Percentiles rank a stretch among this genome's conserved stretches.
Conservation (phyloP, 768 basidiomycete species). For the Amanita pseudoporphyria region DNA sequence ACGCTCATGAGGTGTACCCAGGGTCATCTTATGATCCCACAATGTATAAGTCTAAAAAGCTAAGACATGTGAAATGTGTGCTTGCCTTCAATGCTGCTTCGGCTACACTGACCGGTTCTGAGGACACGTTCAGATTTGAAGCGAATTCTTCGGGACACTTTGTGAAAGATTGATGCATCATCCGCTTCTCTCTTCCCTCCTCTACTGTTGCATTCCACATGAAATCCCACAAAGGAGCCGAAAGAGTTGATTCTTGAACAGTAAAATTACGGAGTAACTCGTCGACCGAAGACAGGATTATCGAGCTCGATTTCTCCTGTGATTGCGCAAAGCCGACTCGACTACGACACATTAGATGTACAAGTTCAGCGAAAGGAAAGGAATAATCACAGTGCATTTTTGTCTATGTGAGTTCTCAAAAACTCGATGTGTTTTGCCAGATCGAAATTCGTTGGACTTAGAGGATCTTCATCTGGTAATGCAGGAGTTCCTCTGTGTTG, state of each 20-base stretch:
- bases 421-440: slow-evolving; percentile 76
- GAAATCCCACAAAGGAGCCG: slow-evolving; percentile 54
- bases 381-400: slow-evolving; percentile 71
- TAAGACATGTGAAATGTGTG: not conserved
- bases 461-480: slow-evolving; percentile 64
- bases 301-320: slow-evolving; percentile 21
- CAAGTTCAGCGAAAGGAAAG: not conserved
- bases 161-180: slow-evolving; percentile 49
- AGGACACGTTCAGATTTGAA: slow-evolving; percentile 15
- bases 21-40: slow-evolving; percentile 51
- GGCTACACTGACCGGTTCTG: slow-evolving; percentile 41
- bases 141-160: slow-evolving; percentile 31
- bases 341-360: slow-evolving; percentile 20
- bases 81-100: slow-evolving; percentile 66
- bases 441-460: slow-evolving; percentile 66
- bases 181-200: slow-evolving; percentile 64
- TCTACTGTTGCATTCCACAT: slow-evolving; percentile 66
- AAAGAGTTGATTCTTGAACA: slow-evolving; percentile 33
- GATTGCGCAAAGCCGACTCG: slow-evolving; percentile 53
- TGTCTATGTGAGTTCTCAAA: slow-evolving; percentile 73
- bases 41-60: not conserved
- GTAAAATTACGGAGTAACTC: slow-evolving; percentile 38
- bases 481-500: slow-evolving; percentile 55
- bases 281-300: slow-evolving; percentile 34
- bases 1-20: slow-evolving; percentile 60